Percentiles rank a stretch among this genome's conserved stretches.
These are phyloP conservation scores for Cutaneotrichosporon sp. DNA, from an alignment of 1,284 basidiomycete species.

Conservation along the genomic window DNA sequence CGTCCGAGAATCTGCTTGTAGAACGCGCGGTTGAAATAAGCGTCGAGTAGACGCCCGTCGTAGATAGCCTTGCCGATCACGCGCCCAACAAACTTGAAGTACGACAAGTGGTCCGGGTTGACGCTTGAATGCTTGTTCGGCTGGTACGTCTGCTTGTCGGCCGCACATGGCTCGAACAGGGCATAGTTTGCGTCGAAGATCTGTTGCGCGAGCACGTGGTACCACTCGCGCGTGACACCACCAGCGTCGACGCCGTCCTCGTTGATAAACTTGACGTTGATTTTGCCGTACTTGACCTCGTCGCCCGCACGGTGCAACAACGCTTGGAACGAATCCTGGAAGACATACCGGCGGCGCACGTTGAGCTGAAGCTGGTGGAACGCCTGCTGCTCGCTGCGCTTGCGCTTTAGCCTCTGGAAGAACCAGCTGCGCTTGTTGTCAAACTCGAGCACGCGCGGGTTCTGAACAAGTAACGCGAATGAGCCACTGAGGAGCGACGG, in stretches of 20 bases:
- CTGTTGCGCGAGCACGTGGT: constrained; percentile 93
- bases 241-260: constrained; percentile 99
- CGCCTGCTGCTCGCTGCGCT: constrained; percentile 64
- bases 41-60: constrained; percentile 92
- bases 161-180: constrained; percentile 94
- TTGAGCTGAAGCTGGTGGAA: constrained; percentile 84
- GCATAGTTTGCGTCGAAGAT: constrained; percentile 99
- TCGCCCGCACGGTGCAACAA: constrained; percentile 88
- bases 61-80: constrained; percentile 91
- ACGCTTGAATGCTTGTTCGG: constrained; percentile 89
- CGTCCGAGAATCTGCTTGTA: constrained; percentile 91
- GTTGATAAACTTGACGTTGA: constrained; percentile 93
- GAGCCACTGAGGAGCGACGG: constrained; percentile 97
- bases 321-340: constrained; percentile 94
- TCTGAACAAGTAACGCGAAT: constrained; percentile 93
- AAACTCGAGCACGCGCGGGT: constrained; percentile 95
- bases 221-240: constrained; percentile 98
- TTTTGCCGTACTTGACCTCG: constrained; percentile 96
- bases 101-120: constrained; percentile 82
- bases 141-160: constrained; percentile 90
- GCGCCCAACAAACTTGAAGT: constrained; percentile 98
- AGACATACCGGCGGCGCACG: constrained; percentile 87
- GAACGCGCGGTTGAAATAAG: constrained; percentile 93
- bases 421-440: constrained; percentile 99
- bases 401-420: constrained; percentile 89